Evolutionary conservation across 208 protist genomes (phyloP).

Genomic region (Acanthamoeba triangularis): DNA sequence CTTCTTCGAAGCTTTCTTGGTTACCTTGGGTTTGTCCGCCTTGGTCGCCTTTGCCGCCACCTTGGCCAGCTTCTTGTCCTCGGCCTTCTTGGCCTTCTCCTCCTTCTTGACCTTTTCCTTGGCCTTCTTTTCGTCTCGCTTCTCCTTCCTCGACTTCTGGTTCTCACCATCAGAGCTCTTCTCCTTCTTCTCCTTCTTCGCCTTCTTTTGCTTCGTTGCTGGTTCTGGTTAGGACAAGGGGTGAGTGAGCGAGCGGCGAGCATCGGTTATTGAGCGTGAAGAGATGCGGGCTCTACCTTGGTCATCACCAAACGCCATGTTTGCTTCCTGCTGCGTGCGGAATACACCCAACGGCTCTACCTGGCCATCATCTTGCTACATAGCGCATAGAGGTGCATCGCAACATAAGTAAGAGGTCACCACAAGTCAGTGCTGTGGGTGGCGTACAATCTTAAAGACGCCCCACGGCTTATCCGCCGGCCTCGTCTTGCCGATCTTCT

Average conservation of each 20-base stretch:
- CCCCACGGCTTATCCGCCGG: background rate
- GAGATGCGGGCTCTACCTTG: background rate
- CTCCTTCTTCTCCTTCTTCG: background rate
- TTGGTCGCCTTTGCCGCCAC: background rate
- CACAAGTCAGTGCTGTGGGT: background rate
- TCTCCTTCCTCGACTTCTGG: background rate
- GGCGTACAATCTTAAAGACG: background rate
- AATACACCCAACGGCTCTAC: no score
- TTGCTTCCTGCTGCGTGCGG: no score
- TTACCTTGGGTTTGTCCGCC: no score
- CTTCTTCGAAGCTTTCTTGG: background rate
- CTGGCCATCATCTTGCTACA: no score
- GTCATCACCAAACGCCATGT: no score
- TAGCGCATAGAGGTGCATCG: no score
- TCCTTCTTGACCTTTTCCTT: background rate
- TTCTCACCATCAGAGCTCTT: background rate
- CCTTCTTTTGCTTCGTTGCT: background rate
- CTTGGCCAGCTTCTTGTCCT: background rate
- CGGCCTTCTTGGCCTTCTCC: conserved; percentile 26
- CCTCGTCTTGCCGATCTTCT: background rate
- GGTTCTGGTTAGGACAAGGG: background rate
- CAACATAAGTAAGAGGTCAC: no score
- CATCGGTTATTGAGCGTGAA: background rate
- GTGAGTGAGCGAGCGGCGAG: background rate
- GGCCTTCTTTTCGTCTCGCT: background rate